These are phyloP conservation scores for Colletotrichum horii DNA, from an alignment of 2,329 filamentous ascomycete genomes.

Conservation along the genomic window DNA sequence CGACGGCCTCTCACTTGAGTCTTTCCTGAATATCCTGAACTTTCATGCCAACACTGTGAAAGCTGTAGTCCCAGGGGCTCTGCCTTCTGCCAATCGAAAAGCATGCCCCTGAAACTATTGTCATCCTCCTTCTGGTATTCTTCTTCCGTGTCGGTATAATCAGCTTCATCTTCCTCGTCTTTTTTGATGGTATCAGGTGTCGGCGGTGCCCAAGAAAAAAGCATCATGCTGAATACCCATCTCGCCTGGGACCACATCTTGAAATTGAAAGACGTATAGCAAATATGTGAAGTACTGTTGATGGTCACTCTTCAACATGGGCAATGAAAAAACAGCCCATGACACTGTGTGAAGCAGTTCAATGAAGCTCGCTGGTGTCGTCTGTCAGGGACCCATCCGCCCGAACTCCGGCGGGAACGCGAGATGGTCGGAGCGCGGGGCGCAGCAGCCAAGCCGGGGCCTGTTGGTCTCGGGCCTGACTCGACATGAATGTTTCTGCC, in stretches of 20 bases:
- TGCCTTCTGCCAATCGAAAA: not conserved
- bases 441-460: not conserved
- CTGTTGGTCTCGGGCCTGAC: not conserved
- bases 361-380: not conserved
- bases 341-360: not conserved
- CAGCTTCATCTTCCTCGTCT: not conserved
- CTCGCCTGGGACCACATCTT: not conserved
- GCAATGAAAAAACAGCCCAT: not conserved
- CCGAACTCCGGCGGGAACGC: not conserved
- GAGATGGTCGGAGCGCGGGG: not conserved
- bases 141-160: not conserved
- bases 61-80: not conserved
- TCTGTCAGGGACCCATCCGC: not conserved
- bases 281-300: not conserved
- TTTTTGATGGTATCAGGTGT: not conserved
- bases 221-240: not conserved
- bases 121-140: not conserved
- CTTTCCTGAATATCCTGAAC: not conserved
- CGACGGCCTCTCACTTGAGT: not conserved
- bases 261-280: not conserved
- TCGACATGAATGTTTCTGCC: not conserved
- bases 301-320: not conserved
- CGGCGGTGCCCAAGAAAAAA: not conserved
- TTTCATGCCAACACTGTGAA: not conserved
- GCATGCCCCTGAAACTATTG: not conserved